Conservation (phyloP, 2,329 filamentous ascomycete species). For the Pseudogymnoascus sp. region DNA sequence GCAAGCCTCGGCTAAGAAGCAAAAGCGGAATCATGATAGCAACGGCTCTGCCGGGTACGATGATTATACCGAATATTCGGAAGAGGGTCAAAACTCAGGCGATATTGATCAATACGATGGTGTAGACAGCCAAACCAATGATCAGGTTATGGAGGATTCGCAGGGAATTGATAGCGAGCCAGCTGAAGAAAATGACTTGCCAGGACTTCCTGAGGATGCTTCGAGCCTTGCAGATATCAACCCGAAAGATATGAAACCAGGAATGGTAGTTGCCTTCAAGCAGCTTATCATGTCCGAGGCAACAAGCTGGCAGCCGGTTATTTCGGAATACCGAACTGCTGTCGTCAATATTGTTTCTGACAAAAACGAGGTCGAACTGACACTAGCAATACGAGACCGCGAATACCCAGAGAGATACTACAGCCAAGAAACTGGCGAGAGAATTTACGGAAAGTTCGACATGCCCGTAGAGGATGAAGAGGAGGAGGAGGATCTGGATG, state of each 20-base stretch:
- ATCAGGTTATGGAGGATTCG: constrained; percentile 22
- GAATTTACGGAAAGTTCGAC: constrained; percentile 73
- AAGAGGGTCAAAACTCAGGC: constrained; percentile 26
- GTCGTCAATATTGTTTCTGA: constrained; percentile 51
- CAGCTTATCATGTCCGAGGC: constrained; percentile 53
- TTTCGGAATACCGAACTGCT: constrained; percentile 58
- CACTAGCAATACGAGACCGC: constrained; percentile 64
- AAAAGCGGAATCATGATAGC: constrained; percentile 39
- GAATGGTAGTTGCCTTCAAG: constrained; percentile 65
- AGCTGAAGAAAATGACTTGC: constrained; percentile 56
- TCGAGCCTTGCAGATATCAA: constrained; percentile 45
- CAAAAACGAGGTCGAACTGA: constrained; percentile 49
- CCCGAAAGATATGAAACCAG: constrained; percentile 42
- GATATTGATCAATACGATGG: constrained; percentile 21
- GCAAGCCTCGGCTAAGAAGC: constrained; percentile 38
- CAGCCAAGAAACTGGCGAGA: constrained; percentile 61
- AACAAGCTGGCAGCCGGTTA: constrained; percentile 59
- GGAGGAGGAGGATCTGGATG: constrained; percentile 39
- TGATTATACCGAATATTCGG: constrained; percentile 30
- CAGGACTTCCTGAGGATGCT: constrained; percentile 52
- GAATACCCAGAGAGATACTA: constrained; percentile 49
- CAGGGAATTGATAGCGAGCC: constrained; percentile 31
- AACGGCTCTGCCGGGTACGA: constrained; percentile 37
- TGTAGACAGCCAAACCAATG: constrained; percentile 18
- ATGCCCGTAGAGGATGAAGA: constrained; percentile 58